Base-by-base conservation (phyloP, 176 grass and related monocot genomes). In the bread wheat (Triticum aestivum) region DNA sequence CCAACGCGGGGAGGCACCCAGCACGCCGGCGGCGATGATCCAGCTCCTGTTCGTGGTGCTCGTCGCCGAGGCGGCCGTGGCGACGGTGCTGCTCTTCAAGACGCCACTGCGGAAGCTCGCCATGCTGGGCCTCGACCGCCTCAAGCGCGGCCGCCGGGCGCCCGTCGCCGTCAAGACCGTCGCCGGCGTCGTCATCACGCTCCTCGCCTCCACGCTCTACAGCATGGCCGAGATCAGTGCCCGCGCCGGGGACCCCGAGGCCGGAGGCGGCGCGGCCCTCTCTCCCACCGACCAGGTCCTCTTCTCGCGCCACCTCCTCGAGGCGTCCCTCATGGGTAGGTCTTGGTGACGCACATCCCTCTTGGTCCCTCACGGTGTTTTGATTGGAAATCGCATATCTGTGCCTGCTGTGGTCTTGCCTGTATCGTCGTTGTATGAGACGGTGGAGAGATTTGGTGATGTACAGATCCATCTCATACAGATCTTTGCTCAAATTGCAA, bases 271-370 rank as follows among this genome's bases (percentile, higher is more conserved):
- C 42, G 88, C 73, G 18, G 61, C 73, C 69, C 88, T 87, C 75
- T 91, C 96, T n/a, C 84, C 95, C 76, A 98, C 95, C 68, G 93
- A 98, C 75, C 95, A 95, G 91, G 88, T 95, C 79, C 91, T 98
- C 52, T 89, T 95, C 77, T 86, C 88, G 82, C 96, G 96, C 27
- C 93, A 91, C 88, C 93, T 95, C 84, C 96, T 98, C 47, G 93
- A 95, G 79, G 86, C 88, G 23, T 89, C 90, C 38, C 89, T 98
- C 81, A 92, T 98, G 91, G 96, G 96, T 95, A 93, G 69, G 80
- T 88, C 32, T 26, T 21, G 5, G 10, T 20, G 11, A 61, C 21
- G 13, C 18, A 24, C 10, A 20, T 69, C 32, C 54, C 44, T 45
- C 18, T 33, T 68, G 12, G 8, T 13, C 38, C 45, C 68, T 34